phyloP scores from a whole-genome alignment of 1,284 basidiomycete genomes.

The Cryptococcus sp. region DNA sequence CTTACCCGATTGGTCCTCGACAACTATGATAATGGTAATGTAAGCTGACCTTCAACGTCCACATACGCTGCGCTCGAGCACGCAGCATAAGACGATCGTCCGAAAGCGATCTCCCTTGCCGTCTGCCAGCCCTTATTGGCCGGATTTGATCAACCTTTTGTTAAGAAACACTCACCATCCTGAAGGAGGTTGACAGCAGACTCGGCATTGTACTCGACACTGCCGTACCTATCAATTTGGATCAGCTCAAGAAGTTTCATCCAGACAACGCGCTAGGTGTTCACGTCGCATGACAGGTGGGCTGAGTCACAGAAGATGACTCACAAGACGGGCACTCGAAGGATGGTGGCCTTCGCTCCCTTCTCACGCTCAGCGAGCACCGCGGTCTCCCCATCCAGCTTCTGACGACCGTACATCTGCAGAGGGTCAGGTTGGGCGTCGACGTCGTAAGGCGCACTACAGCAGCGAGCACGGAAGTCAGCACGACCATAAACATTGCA shows the following conservation, averaged over 20 bases:
- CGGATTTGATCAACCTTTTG: too few species aligned
- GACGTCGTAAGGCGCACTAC: slow-evolving; percentile 56
- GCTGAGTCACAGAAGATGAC: slow-evolving; percentile 4
- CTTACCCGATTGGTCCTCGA: slow-evolving; percentile 55
- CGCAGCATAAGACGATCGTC: too few species aligned
- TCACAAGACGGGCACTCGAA: slow-evolving; percentile 54
- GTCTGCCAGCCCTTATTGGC: too few species aligned
- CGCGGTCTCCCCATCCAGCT: slow-evolving; percentile 48
- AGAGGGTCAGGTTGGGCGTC: slow-evolving; percentile 54
- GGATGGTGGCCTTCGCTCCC: slow-evolving; percentile 42
- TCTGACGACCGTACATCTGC: slow-evolving; percentile 55
- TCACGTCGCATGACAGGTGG: too few species aligned
- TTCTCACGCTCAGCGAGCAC: slow-evolving; percentile 34
- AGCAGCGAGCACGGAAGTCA: background rate
- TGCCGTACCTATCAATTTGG: slow-evolving; percentile 50
- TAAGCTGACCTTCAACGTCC: too few species aligned
- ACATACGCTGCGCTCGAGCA: too few species aligned
- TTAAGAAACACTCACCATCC: slow-evolving; percentile 46
- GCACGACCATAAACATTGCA: background rate
- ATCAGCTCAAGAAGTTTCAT: background rate
- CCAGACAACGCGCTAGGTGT: too few species aligned
- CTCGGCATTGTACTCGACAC: slow-evolving; percentile 53
- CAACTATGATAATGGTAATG: slow-evolving; percentile 31
- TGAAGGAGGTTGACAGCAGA: slow-evolving; percentile 56
- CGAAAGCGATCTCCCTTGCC: too few species aligned